Evolutionary conservation across 768 basidiomycete species (phyloP), one percentile per base, ranked within the genome.

Genomic region (Suillus americanus): DNA sequence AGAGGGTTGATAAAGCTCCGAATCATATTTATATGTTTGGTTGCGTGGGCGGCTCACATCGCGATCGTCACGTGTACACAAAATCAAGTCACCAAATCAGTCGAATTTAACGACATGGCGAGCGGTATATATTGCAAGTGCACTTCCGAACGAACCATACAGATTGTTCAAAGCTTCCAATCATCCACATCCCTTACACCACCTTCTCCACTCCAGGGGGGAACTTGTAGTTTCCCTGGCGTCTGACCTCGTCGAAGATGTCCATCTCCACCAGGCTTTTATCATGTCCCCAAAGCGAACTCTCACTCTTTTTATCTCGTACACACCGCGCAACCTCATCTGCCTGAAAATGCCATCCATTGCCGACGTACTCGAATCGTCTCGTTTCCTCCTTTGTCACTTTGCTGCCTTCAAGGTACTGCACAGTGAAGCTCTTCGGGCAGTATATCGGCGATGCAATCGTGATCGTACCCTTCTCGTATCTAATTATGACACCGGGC

Each of bases 301-400:
- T 93, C 77, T 95, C 87, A 30, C 78, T 77, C 80, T 89, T 91
- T 3, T 89, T 89, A 61, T 89, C 89, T 45, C 86, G 77, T 25
- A 94, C 79, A 71, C 90, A 92, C 56, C 91, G 77, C 20, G 91
- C 94, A 13, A 94, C 92, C 65, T 95, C 93, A 70, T 96, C 94
- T 3, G 94, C 93, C 75, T 95, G 85, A 75, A 89, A 96, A 74
- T 92, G 86, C 89, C 86, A 92, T 9, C 93, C 94, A 40, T 79
- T 80, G 12, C 91, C 92, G 5, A 82, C 77, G 70, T 89, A 88
- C 48, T 85, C 80, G 66, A 89, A 86, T 33, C 70, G 74, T 64
- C 76, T 81, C 54, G 80, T 86, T 72, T 91, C 90, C 71, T 91
- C 89, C 59, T 79, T 79, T 38, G 78, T 79, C 40, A 82, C 72